Percentiles rank a stretch among this genome's conserved stretches.
phyloP scores from a whole-genome alignment of 129 eudicot genomes.

The Oenanthe sinensis region DNA sequence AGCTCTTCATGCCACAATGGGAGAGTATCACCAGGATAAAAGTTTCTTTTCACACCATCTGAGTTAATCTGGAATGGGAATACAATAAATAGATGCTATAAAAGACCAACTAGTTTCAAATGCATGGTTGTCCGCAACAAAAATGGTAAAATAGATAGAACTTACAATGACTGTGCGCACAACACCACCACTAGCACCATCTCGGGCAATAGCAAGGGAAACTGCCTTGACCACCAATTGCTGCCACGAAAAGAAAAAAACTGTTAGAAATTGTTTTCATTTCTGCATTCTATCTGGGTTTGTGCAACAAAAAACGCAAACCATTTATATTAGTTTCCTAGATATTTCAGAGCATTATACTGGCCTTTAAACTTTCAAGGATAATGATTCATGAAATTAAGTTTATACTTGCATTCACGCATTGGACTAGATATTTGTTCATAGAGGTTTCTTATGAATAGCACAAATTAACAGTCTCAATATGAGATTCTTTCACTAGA shows the following conservation, averaged over 20 bases:
- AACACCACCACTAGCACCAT: conserved; percentile 98
- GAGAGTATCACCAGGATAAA: conserved; percentile 78
- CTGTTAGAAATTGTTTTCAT: neutral
- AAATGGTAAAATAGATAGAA: conserved; percentile 2
- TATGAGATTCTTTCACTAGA: neutral
- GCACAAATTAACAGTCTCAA: neutral
- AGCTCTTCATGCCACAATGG: conserved; percentile 91
- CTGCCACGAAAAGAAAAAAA: conserved; percentile 22
- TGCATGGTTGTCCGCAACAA: neutral
- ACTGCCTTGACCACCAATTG: conserved; percentile 86
- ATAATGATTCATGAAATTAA: neutral
- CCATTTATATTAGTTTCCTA: neutral
- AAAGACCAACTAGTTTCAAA: neutral
- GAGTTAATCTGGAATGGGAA: conserved; percentile 45
- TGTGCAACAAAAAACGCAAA: neutral
- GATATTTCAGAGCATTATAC: neutral
- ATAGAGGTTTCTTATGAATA: neutral
- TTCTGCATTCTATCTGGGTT: neutral
- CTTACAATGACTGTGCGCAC: conserved; percentile 91
- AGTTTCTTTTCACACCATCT: conserved; percentile 72
- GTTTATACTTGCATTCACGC: neutral
- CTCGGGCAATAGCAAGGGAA: conserved; percentile 96
- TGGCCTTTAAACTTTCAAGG: neutral
- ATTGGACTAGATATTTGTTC: neutral
- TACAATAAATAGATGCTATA: neutral